These are phyloP conservation scores for Emmonsia crescens DNA, from an alignment of 2,329 filamentous ascomycete genomes.

Conservation along the genomic window DNA sequence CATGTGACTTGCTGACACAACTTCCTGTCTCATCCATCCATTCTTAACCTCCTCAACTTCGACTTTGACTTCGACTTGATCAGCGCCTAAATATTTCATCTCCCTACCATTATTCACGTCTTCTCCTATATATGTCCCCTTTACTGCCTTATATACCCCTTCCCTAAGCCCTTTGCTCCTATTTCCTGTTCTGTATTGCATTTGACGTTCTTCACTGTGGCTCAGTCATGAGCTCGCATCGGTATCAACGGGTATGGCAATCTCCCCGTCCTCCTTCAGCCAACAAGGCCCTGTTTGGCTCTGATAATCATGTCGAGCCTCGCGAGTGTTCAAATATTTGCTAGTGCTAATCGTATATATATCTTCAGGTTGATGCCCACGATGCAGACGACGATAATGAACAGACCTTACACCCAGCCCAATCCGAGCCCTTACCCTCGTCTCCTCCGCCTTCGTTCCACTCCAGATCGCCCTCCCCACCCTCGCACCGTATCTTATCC, in stretches of 20 bases:
- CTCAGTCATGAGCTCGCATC: slow-evolving; percentile 38
- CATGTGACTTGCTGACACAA: background rate
- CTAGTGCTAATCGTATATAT: slow-evolving; percentile 4
- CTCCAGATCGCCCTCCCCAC: slow-evolving; percentile 64
- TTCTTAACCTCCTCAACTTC: background rate
- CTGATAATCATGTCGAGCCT: background rate
- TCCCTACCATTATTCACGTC: background rate
- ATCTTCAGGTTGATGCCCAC: slow-evolving; percentile 32
- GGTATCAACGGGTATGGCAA: slow-evolving; percentile 37
- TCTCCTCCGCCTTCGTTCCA: slow-evolving; percentile 66
- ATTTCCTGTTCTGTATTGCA: slow-evolving; percentile 12
- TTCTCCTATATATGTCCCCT: background rate
- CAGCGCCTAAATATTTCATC: background rate
- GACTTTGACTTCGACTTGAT: background rate
- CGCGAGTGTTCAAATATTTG: background rate
- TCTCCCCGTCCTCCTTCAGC: slow-evolving; percentile 12
- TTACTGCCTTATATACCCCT: background rate
- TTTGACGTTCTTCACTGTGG: slow-evolving; percentile 10
- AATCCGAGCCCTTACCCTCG: slow-evolving; percentile 24
- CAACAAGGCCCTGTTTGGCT: background rate
- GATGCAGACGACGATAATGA: slow-evolving; percentile 31
- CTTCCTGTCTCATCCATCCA: too few relatives aligned
- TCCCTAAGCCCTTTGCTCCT: slow-evolving; percentile 6
- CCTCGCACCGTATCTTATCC: slow-evolving; percentile 39
- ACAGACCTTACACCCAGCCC: slow-evolving; percentile 21